Evolutionary conservation across 208 protist genomes (phyloP), one percentile per base, ranked within the genome.

Genomic region (Leishmania gerbilli): DNA sequence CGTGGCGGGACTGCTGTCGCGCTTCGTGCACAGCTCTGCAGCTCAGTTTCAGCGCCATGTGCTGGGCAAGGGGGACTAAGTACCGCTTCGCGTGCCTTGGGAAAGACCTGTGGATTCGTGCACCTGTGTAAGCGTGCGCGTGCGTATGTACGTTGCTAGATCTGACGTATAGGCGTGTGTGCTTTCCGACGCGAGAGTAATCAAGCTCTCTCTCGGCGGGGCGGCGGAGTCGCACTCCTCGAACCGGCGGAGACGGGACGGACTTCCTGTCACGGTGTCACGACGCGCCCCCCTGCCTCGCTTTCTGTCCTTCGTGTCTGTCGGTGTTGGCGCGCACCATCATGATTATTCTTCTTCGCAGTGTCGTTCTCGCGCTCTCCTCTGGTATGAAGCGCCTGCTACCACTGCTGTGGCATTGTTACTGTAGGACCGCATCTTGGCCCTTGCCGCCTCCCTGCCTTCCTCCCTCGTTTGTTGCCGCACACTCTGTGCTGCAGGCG

Each of bases 1-100:
- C 45, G 94, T 98, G 5, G 90, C 90, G 0, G 93, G 93, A 34
- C 77, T 95, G 3, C 62, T 91, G 40, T 87, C 84, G 4, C 83
- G 84, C 68, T 76, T 92, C 21, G 79, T 91, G 31, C 83, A 87
- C 47, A 79, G 37, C 55, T 89, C 84, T 3, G 76, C 79, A 17
- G 75, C 71, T 79, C 80, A 94, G 88, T 81, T 93, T 74, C 68
- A 90, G 81, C 85, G 86, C 42, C 82, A 83, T 34, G 69, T 90
- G 24, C 64, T 92, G 31, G 87, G 87, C 49, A 92, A 92, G 78
- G 85, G 74, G 2, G 83, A 89, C 42, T 92, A 79, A 42, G 34
- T 21, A 31, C 3, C 31, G 19, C 31, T 15, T 15, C n/a, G 60
- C 9, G 9, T 67, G 60, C n/a, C 60, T 17, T 67, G 37, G 60